Evolutionary conservation across 345 rosid genomes (phyloP).

Genomic region (Dimocarpus longan): DNA sequence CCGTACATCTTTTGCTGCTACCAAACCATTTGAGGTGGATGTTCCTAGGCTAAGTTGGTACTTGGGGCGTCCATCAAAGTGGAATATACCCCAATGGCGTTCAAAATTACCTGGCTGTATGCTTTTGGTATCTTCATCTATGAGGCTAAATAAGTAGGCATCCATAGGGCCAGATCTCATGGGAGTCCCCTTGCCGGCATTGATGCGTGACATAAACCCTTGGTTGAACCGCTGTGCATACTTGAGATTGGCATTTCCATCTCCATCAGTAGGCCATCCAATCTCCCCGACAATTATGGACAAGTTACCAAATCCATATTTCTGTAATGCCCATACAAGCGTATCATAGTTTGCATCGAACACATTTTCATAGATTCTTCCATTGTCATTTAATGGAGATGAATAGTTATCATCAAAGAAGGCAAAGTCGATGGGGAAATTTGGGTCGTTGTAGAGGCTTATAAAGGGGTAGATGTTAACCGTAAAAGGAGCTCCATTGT

Average conservation of each 20-base stretch:
- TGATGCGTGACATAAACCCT: constrained; percentile 53
- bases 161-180: constrained; percentile 54
- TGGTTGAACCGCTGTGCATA: constrained; percentile 59
- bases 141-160: constrained; percentile 56
- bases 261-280: constrained; percentile 82
- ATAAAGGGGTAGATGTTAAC: constrained; percentile 74
- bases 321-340: constrained; percentile 62
- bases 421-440: constrained; percentile 67
- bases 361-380: constrained; percentile 54
- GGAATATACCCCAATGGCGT: constrained; percentile 67
- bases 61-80: constrained; percentile 58
- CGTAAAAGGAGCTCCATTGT: constrained; percentile 54
- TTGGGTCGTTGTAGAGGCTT: constrained; percentile 56
- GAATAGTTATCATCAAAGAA: constrained; percentile 59
- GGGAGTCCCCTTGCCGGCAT: constrained; percentile 60
- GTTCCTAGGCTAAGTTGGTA: constrained; percentile 43
- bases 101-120: constrained; percentile 66
- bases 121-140: constrained; percentile 76
- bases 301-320: constrained; percentile 57
- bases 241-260: constrained; percentile 49
- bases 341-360: constrained; percentile 71
- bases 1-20: constrained; percentile 48
- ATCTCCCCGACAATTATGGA: constrained; percentile 63
- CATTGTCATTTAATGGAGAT: constrained; percentile 51
- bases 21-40: constrained; percentile 31